These are phyloP conservation scores for Pisolithus sp. DNA, from an alignment of 768 basidiomycete species.

Conservation along the genomic window DNA sequence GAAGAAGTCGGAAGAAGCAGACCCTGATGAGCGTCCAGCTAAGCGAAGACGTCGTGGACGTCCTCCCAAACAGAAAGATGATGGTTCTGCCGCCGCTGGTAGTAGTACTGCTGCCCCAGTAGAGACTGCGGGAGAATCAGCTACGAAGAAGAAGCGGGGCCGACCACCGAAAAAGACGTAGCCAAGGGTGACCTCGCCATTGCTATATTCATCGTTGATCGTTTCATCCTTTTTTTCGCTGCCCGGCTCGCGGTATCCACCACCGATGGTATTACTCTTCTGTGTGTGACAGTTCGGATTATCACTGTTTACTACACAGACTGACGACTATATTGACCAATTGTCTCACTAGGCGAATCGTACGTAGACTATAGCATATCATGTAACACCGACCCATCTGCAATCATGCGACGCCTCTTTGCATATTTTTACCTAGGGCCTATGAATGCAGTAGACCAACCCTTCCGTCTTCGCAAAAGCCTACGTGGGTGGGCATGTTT, in stretches of 20 bases:
- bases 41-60: conserved; percentile 66
- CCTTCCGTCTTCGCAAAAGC: conserved; percentile 1
- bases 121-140: conserved; percentile 41
- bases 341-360: conserved; percentile 26
- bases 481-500: conserved; percentile 14
- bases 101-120: conserved; percentile 17
- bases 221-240: conserved; percentile 24
- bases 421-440: conserved; percentile 25
- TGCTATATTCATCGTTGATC: conserved; percentile 19
- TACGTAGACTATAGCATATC: conserved; percentile 29
- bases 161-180: conserved; percentile 51
- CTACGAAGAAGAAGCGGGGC: conserved; percentile 63
- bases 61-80: conserved; percentile 61
- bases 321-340: conserved; percentile 30
- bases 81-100: conserved; percentile 30
- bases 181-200: conserved; percentile 4
- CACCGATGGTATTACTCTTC: conserved; percentile 15
- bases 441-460: conserved; percentile 25
- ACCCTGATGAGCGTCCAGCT: conserved; percentile 43
- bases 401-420: conserved; percentile 12
- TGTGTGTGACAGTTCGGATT: conserved; percentile 21
- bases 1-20: conserved; percentile 40
- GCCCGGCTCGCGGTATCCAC: conserved; percentile 6
- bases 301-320: conserved; percentile 24
- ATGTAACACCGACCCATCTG: conserved; percentile 9